phyloP scores from a whole-genome alignment of 345 rosid genomes.

The Populus pruinosa region DNA sequence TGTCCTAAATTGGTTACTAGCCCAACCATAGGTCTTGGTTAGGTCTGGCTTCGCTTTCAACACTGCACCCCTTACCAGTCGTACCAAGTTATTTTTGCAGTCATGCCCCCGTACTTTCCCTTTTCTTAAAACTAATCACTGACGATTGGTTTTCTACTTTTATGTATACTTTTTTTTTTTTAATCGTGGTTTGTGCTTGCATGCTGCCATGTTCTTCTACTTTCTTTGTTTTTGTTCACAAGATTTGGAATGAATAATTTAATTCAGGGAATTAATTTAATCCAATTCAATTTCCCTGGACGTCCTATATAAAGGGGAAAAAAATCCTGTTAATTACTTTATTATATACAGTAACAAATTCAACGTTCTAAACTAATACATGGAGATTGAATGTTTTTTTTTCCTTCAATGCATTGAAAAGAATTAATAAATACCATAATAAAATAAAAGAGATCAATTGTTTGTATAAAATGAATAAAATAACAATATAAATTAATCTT shows the following conservation, averaged over 20 bases:
- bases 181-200: background rate
- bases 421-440: no score
- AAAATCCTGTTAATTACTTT: background rate
- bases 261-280: background rate
- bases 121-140: background rate
- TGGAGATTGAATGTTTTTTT: background rate
- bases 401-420: background rate
- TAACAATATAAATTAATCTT: no score
- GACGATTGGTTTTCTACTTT: background rate
- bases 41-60: background rate
- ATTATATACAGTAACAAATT: background rate
- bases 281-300: background rate
- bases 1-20: background rate
- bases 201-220: background rate
- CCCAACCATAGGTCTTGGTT: slow-evolving; percentile 5
- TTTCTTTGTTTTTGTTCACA: background rate
- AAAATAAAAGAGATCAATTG: background rate
- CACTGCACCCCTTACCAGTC: background rate
- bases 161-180: no score
- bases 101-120: background rate
- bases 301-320: background rate
- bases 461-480: no score
- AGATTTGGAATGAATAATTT: background rate
- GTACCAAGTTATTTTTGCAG: background rate
- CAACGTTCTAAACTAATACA: background rate